phyloP scores from a whole-genome alignment of 2,329 filamentous ascomycete genomes.

The Fusarium torreyae region DNA sequence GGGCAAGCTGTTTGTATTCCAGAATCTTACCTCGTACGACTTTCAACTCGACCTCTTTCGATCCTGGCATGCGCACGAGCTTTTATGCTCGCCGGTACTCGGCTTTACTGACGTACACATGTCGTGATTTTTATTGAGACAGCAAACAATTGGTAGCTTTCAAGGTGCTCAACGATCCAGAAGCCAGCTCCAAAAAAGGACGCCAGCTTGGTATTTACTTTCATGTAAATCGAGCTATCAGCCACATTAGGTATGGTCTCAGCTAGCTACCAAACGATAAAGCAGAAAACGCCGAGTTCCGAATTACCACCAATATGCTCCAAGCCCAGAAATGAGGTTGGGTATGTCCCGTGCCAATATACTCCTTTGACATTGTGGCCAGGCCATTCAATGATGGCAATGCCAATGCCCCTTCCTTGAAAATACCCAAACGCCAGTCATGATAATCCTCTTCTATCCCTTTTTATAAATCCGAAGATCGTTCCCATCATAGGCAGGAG shows the following conservation, averaged over 20 bases:
- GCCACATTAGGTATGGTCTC: conserved; percentile 7
- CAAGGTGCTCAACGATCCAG: conserved; percentile 17
- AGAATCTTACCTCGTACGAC: conserved; percentile 40
- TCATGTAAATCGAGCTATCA: conserved; percentile 15
- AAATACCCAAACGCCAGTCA: conserved; percentile 45
- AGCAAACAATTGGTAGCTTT: neutral
- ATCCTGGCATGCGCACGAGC: conserved; percentile 13
- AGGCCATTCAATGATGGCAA: conserved; percentile 31
- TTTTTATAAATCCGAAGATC: conserved; percentile 14
- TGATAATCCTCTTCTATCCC: conserved; percentile 27
- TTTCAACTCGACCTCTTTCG: conserved; percentile 29
- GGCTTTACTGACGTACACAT: conserved; percentile 8
- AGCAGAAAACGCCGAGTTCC: conserved; percentile 41
- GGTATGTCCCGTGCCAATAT: conserved; percentile 40
- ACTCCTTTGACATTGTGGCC: conserved; percentile 40
- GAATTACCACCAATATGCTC: conserved; percentile 22
- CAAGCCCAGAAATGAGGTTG: conserved; percentile 32
- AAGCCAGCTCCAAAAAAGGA: conserved; percentile 28
- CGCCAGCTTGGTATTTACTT: conserved; percentile 21
- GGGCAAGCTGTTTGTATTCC: conserved; percentile 15
- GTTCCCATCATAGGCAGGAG: conserved; percentile 7
- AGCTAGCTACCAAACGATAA: conserved; percentile 20
- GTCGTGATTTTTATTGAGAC: neutral
- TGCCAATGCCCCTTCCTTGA: conserved; percentile 21
- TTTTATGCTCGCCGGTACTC: conserved; percentile 5